Evolutionary conservation across 2,329 filamentous ascomycete genomes (phyloP), one percentile per base, ranked within the genome.

Genomic region (Fusarium sp.): DNA sequence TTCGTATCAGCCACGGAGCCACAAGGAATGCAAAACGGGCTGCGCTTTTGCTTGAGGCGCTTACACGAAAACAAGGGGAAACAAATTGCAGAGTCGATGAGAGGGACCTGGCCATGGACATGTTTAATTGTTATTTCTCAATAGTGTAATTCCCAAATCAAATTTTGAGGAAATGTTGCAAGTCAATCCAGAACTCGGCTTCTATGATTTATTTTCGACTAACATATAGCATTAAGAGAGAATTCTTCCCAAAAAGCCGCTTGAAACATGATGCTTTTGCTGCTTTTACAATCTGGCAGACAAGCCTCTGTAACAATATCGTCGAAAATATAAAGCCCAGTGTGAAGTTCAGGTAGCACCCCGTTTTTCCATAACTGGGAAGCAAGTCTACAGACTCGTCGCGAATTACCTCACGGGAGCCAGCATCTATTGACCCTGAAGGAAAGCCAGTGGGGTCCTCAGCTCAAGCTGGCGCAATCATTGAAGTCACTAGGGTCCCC

Each of bases 71-170:
- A 13, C 63, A 66, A 3, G 41, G 41, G 0, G 48, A 66, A 31
- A 17, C 11, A 7, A 48, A 24, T 5, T 66, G 63, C 13, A 33
- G 63, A 31, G 24, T 64, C 6, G 36, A 66, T 56, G 59, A 66
- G 4, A 28, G 59, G 24, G 58, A 66, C 3, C 17, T 66, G 11
- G 42, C 59, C 3, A 64, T 66, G 42, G 49, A 66, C 6, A 56
- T 66, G 42, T 66, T 66, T 35, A 33, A n/a, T 26, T 66, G 58
- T 6, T 66, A 66, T 7, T 66, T 66, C 1, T 48, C 63, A 3
- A 64, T 66, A n/a, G 48, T 63, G 11, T 63, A 17, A 20, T 15
- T 22, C 18, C 4, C 4, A 22, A 15, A 18, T 28, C 9, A 11
- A 22, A 6, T 5, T 14, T 7, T 14, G 5, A 47, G 5, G 12